Percentiles rank a stretch among this genome's conserved stretches.
Evolutionary conservation across 192 early-diverging fungal genomes (phyloP).

Genomic region (Oehlia diaphana): DNA sequence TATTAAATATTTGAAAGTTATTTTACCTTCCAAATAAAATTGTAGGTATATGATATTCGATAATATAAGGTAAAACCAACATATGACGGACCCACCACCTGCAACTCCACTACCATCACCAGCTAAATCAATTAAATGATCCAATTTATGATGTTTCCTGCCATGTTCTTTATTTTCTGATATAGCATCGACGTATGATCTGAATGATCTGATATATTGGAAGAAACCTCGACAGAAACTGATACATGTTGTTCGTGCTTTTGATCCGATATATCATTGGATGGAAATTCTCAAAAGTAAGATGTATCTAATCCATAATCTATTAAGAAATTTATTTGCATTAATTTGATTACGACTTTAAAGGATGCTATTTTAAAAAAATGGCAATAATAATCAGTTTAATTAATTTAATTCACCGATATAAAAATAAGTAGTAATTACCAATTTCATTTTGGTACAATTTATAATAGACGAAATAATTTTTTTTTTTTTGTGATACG

Average conservation of each 20-base stretch:
- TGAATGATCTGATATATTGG: not conserved
- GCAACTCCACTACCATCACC: not conserved
- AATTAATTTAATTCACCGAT: not conserved
- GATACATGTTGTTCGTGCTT: not conserved
- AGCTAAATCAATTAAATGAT: not conserved
- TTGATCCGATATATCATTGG: not conserved
- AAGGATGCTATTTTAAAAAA: not conserved
- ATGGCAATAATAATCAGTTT: not conserved
- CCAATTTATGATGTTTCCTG: conserved; percentile 13
- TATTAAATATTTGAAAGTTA: not conserved
- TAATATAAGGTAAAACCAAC: conserved; percentile 78
- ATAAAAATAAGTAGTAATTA: too few relatives aligned
- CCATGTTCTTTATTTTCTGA: not conserved
- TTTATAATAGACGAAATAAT: too few relatives aligned
- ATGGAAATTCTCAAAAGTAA: conserved; percentile 9
- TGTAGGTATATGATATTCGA: conserved; percentile 80
- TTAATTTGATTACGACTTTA: conserved; percentile 33
- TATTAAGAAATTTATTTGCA: conserved; percentile 44
- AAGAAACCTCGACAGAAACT: conserved; percentile 4
- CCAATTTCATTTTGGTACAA: too few relatives aligned
- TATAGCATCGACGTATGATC: too few relatives aligned
- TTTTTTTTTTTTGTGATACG: too few relatives aligned
- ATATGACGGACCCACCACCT: conserved; percentile 43
- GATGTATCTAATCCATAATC: conserved; percentile 41
- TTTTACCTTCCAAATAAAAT: conserved; percentile 70